phyloP scores from a whole-genome alignment of 108 stramenopile species.

The Parmales sp. region DNA sequence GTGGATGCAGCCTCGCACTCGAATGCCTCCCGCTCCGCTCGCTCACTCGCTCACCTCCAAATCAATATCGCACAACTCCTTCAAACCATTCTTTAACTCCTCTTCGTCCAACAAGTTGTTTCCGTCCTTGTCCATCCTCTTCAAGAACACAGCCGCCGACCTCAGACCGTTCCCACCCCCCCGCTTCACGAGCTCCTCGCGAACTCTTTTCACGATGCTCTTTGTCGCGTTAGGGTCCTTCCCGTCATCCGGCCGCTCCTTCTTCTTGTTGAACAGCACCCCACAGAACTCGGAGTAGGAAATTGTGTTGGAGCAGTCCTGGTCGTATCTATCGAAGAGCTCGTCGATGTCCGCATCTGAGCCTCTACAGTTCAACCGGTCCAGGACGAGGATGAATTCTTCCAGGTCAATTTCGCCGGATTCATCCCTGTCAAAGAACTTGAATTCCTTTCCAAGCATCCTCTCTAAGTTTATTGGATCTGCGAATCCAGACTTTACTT shows the following conservation, averaged over 20 bases:
- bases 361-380: neutral
- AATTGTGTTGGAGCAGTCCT: neutral
- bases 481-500: constrained; percentile 9
- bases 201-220: neutral
- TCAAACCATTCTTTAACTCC: constrained; percentile 1
- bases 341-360: neutral
- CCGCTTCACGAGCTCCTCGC: neutral
- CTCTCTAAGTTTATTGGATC: neutral
- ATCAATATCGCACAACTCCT: neutral
- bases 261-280: neutral
- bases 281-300: neutral
- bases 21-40: too few species aligned
- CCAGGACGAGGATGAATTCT: neutral
- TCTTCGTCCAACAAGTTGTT: neutral
- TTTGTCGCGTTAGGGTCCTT: constrained; percentile 4
- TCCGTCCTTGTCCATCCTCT: constrained; percentile 10
- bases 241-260: neutral
- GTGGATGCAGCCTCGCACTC: too few species aligned
- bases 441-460: constrained; percentile 3
- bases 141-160: neutral
- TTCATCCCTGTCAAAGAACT: neutral
- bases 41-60: too few species aligned
- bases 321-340: constrained; percentile 4
- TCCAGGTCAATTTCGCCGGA: constrained; percentile 11
- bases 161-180: constrained; percentile 7